Evolutionary conservation across 164 flowering plant genomes (phyloP).

Genomic region (Berberis vulgaris): DNA sequence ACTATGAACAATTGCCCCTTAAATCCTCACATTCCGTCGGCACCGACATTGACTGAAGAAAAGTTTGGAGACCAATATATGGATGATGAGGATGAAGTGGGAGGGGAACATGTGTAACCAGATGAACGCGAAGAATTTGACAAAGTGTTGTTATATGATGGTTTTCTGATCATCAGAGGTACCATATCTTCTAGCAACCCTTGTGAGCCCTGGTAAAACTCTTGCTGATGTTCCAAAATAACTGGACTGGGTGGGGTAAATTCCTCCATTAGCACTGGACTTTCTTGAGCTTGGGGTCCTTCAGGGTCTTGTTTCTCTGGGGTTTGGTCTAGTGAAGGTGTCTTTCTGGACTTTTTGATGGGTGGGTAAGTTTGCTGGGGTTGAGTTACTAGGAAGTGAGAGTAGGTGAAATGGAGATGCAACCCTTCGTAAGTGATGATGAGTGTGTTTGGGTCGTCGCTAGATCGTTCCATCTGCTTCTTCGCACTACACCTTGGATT

Average conservation of each 20-base stretch:
- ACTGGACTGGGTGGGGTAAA: constrained; percentile 1
- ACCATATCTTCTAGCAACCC: constrained; percentile 92
- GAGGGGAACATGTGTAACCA: constrained; percentile 19
- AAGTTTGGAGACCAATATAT: constrained; percentile 16
- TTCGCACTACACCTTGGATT: constrained; percentile 88
- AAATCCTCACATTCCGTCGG: constrained; percentile 7
- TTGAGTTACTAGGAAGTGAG: constrained; percentile 26
- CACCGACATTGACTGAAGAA: constrained; percentile 10
- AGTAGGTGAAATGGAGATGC: constrained; percentile 77
- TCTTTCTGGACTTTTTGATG: constrained; percentile 17
- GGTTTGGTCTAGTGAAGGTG: constrained; percentile 4
- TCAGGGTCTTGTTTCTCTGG: neutral
- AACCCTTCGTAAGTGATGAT: constrained; percentile 91
- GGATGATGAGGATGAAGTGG: constrained; percentile 18
- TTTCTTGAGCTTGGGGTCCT: constrained; percentile 2
- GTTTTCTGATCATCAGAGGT: constrained; percentile 53
- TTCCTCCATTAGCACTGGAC: neutral
- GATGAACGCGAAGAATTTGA: constrained; percentile 19
- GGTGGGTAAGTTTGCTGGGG: constrained; percentile 6
- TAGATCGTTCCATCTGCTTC: constrained; percentile 78
- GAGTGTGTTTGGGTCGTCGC: constrained; percentile 65
- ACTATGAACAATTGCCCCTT: neutral
- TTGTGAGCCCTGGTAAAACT: constrained; percentile 17
- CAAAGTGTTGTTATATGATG: constrained; percentile 19
- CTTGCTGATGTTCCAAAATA: constrained; percentile 3